A percentile compares a stretch with the other conserved stretches of the same genome.
Conservation (phyloP, 257 asterid genomes). For the Solanum habrochaites region DNA sequence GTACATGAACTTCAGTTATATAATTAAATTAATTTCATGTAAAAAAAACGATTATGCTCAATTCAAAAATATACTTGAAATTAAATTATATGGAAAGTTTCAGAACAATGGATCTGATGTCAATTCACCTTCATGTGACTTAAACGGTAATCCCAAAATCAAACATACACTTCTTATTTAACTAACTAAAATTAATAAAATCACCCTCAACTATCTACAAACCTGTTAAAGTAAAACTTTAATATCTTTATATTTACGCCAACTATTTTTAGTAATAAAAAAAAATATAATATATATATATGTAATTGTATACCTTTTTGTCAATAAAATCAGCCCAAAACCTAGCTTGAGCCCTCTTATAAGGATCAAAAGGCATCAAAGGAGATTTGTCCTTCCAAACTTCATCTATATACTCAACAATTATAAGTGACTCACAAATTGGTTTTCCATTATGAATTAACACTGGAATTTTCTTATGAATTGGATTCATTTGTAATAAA, state of each 20-base stretch:
- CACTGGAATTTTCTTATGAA: conserved; percentile 12
- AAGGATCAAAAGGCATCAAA: conserved; percentile 12
- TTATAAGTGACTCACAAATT: conserved; percentile 10
- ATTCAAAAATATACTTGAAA: too few relatives aligned
- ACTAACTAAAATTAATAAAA: too few relatives aligned
- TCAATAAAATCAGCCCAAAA: conserved; percentile 26
- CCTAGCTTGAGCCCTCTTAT: conserved; percentile 13
- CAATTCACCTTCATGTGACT: too few relatives aligned
- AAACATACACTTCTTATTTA: fast-evolving
- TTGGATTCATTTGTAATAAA: conserved; percentile 2
- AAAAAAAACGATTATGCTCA: fast-evolving
- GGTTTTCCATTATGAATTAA: conserved; percentile 13
- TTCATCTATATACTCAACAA: conserved; percentile 15
- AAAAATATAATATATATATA: not conserved
- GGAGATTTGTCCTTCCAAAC: conserved; percentile 6
- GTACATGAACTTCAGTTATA: too few relatives aligned
- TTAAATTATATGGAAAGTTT: not conserved
- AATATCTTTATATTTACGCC: not conserved
- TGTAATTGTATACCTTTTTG: conserved; percentile 6
- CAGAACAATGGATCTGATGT: fast-evolving
- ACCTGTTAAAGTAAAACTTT: not conserved
- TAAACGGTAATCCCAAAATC: not conserved
- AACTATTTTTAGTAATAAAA: not conserved
- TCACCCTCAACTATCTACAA: not conserved
- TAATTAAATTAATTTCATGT: not conserved